These are phyloP conservation scores for Platanthera zijinensis DNA, from an alignment of 106 monocot genomes.

Conservation along the genomic window DNA sequence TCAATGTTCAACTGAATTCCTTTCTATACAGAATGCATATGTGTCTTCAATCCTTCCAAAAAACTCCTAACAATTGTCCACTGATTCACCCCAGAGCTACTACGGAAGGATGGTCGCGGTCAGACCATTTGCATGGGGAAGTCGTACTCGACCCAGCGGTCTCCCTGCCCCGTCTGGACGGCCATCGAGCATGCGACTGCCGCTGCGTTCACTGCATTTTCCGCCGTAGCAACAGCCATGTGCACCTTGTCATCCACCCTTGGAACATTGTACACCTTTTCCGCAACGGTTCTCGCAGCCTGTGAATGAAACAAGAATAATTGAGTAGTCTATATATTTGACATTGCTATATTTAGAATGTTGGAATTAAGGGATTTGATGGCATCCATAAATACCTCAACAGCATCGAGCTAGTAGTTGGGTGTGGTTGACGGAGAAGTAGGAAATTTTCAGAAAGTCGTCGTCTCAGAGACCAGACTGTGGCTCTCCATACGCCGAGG, in stretches of 20 bases:
- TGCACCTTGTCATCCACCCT: constrained; percentile 65
- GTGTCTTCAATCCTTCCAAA: background rate
- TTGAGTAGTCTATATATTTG: background rate
- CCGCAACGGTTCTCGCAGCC: constrained; percentile 61
- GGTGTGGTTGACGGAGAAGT: constrained; percentile 62
- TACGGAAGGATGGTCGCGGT: background rate
- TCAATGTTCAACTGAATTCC: background rate
- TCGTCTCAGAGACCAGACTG: constrained; percentile 68
- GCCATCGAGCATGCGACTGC: constrained; percentile 50
- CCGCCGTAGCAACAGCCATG: constrained; percentile 50
- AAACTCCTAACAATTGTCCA: background rate
- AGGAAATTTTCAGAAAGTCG: constrained; percentile 35
- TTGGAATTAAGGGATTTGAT: background rate
- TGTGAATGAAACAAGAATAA: background rate
- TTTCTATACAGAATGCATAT: background rate
- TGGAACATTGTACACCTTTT: constrained; percentile 34
- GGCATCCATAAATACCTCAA: constrained; percentile 43
- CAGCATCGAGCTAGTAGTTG: constrained; percentile 56
- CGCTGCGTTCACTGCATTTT: constrained; percentile 59
- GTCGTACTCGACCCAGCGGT: constrained; percentile 14
- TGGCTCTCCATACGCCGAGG: constrained; percentile 53
- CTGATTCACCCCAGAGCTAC: no score
- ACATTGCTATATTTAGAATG: background rate
- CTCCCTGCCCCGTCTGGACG: constrained; percentile 31
- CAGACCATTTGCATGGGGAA: constrained; percentile 27